These are phyloP conservation scores for Polytrichum formosum DNA, from an alignment of 225 moss, liverwort and hornwort genomes.

Conservation along the genomic window DNA sequence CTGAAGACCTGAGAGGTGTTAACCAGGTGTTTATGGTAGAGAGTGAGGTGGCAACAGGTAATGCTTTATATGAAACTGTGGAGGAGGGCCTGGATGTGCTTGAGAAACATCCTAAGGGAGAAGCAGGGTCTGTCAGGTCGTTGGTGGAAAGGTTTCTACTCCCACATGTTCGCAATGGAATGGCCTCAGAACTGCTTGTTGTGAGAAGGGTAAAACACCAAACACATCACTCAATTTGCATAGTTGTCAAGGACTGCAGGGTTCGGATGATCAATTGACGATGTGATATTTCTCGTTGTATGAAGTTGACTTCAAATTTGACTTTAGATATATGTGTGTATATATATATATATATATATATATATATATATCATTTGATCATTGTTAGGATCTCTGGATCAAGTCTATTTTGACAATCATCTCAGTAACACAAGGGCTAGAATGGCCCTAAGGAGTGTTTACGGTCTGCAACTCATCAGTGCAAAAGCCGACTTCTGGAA, in stretches of 20 bases:
- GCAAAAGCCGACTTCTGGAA: neutral
- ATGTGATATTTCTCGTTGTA: no score
- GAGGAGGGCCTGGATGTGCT: constrained; percentile 19
- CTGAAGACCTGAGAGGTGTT: constrained; percentile 20
- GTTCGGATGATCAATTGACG: no score
- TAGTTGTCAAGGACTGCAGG: no score
- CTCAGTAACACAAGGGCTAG: no score
- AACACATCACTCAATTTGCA: no score
- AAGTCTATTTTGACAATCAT: no score
- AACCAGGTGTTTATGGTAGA: constrained; percentile 21
- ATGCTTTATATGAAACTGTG: constrained; percentile 19
- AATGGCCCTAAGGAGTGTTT: neutral
- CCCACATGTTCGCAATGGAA: constrained; percentile 71
- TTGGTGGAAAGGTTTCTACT: constrained; percentile 81
- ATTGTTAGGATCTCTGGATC: no score
- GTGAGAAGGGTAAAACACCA: constrained; percentile 63
- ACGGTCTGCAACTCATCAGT: neutral
- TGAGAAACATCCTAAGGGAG: constrained; percentile 16
- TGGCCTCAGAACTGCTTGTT: constrained; percentile 74
- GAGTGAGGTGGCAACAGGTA: constrained; percentile 14
- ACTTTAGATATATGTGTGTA: no score
- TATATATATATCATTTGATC: no score
- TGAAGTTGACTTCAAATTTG: no score
- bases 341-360: no score
- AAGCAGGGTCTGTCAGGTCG: constrained; percentile 45